A percentile compares a stretch with the other conserved stretches of the same genome.
Evolutionary conservation across 2,329 filamentous ascomycete species (phyloP).

Genomic region (Claviceps humidiphila): DNA sequence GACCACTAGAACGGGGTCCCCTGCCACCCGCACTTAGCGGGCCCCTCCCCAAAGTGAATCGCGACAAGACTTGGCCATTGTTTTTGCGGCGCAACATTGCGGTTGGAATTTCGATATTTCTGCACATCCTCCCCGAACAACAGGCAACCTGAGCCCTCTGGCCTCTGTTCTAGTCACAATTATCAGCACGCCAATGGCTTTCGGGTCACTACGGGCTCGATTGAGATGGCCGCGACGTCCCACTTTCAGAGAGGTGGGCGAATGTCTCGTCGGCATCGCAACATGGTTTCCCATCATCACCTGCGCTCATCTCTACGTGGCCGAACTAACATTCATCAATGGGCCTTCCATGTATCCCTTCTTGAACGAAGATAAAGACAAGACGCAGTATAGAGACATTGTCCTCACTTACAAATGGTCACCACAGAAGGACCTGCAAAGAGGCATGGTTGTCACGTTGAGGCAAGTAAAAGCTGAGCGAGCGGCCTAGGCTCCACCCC

Average conservation of each 20-base stretch:
- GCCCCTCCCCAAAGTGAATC: too few species aligned
- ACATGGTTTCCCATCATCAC: slow-evolving; percentile 50
- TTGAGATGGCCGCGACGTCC: slow-evolving; percentile 13
- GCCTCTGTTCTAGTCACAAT: background rate
- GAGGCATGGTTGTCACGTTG: slow-evolving; percentile 66
- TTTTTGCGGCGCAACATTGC: too few species aligned
- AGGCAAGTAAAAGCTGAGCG: slow-evolving; percentile 27
- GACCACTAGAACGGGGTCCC: too few species aligned
- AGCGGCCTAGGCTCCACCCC: too few species aligned
- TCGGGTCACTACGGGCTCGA: slow-evolving; percentile 21
- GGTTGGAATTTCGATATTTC: too few species aligned
- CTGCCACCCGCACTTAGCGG: too few species aligned
- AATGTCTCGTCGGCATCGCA: slow-evolving; percentile 37
- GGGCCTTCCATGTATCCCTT: slow-evolving; percentile 67
- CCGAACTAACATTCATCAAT: slow-evolving; percentile 41
- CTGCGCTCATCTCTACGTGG: slow-evolving; percentile 48
- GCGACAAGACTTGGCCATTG: too few species aligned
- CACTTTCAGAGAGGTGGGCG: slow-evolving; percentile 22
- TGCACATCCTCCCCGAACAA: too few species aligned
- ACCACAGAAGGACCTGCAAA: slow-evolving; percentile 42
- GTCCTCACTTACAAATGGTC: slow-evolving; percentile 47
- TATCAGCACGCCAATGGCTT: background rate
- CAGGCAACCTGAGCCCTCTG: too few species aligned
- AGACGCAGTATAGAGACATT: slow-evolving; percentile 39
- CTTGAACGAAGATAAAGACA: slow-evolving; percentile 53